phyloP scores from a whole-genome alignment of 2,329 filamentous ascomycete genomes.

The Falciphora oryzae region DNA sequence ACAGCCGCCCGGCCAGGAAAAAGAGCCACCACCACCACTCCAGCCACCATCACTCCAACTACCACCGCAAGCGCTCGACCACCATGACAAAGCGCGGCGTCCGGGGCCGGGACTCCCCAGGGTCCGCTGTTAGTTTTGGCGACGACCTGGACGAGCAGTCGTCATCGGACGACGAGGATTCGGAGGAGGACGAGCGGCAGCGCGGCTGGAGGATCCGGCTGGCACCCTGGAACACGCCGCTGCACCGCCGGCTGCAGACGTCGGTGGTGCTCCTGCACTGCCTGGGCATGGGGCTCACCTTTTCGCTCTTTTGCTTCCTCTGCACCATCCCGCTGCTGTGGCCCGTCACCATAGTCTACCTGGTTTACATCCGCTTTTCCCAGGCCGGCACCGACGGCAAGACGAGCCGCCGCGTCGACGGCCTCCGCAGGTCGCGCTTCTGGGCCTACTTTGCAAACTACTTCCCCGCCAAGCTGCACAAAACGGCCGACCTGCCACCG shows the following conservation, averaged over 20 bases:
- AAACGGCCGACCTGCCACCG: slow-evolving; percentile 70
- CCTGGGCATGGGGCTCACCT: slow-evolving; percentile 60
- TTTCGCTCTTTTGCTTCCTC: slow-evolving; percentile 82
- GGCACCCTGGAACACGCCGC: slow-evolving; percentile 71
- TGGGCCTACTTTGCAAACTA: slow-evolving; percentile 92
- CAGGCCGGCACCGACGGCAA: slow-evolving; percentile 70
- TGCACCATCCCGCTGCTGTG: slow-evolving; percentile 89
- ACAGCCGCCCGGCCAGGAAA: neutral
- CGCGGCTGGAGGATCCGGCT: slow-evolving; percentile 59
- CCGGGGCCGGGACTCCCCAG: neutral
- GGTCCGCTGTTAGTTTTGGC: slow-evolving; percentile 7
- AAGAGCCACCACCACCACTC: neutral
- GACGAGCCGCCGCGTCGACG: slow-evolving; percentile 67
- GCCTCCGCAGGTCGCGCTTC: slow-evolving; percentile 64
- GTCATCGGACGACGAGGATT: slow-evolving; percentile 5
- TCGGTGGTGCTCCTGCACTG: slow-evolving; percentile 71
- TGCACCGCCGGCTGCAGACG: slow-evolving; percentile 69
- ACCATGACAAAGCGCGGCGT: neutral
- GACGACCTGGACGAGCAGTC: slow-evolving; percentile 10
- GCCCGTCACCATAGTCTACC: slow-evolving; percentile 71
- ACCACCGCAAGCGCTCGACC: neutral
- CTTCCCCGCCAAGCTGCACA: slow-evolving; percentile 84
- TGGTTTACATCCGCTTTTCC: slow-evolving; percentile 78
- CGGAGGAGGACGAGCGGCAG: neutral
- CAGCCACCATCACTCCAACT: neutral